A percentile compares a stretch with the other conserved stretches of the same genome.
phyloP scores from a whole-genome alignment of 208 protist genomes.

The Leishmania aethiopica region DNA sequence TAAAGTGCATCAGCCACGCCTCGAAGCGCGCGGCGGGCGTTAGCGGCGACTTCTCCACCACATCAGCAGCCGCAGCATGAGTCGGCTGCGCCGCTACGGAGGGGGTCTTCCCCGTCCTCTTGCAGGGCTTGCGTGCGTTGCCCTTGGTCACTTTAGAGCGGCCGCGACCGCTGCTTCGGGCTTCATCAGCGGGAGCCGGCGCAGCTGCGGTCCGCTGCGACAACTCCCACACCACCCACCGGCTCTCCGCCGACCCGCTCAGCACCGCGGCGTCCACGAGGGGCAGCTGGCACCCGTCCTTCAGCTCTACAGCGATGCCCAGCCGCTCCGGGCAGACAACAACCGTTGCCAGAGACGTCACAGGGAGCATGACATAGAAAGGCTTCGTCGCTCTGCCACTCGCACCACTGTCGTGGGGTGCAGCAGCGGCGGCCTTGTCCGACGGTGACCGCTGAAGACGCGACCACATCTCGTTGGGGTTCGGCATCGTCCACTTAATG shows the following conservation, averaged over 20 bases:
- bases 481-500: constrained; percentile 70
- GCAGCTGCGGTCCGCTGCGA: not conserved
- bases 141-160: not conserved
- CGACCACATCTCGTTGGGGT: constrained; percentile 19
- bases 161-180: not conserved
- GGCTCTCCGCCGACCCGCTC: constrained; percentile 44
- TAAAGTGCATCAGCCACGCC: constrained; percentile 39
- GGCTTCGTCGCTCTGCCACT: not conserved
- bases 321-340: constrained; percentile 50
- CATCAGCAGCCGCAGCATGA: not conserved
- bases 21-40: constrained; percentile 30
- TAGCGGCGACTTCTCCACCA: not conserved
- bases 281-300: constrained; percentile 48
- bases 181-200: not conserved
- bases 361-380: constrained; percentile 58
- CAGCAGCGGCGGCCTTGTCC: not conserved
- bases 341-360: constrained; percentile 51
- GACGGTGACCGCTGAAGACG: not conserved
- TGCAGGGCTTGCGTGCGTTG: not conserved
- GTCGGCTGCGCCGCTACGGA: not conserved
- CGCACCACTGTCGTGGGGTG: not conserved
- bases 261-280: constrained; percentile 40
- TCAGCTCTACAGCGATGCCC: constrained; percentile 66
- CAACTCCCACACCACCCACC: constrained; percentile 59
- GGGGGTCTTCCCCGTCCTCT: not conserved